Conservation (phyloP, 352 stramenopile genomes). For the Globisporangium megalacanthum region DNA sequence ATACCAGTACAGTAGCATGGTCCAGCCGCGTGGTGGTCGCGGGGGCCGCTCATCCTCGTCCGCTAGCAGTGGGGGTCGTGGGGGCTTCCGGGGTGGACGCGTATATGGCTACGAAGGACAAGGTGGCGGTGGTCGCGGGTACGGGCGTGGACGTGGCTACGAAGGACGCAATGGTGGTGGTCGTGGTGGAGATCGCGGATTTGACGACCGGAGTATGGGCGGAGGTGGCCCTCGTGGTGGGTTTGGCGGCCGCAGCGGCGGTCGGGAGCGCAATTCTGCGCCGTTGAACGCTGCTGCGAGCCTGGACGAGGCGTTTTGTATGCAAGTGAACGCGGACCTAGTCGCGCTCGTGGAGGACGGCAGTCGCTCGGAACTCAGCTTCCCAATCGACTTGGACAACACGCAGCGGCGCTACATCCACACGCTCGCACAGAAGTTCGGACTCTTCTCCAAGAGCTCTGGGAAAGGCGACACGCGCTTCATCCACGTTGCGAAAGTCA, state of each 20-base stretch:
- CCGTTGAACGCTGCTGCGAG: slow-evolving; percentile 23
- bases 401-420: slow-evolving; percentile 80
- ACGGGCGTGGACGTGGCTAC: slow-evolving; percentile 1
- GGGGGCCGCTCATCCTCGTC: not conserved
- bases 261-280: slow-evolving; percentile 3
- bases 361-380: slow-evolving; percentile 52
- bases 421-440: slow-evolving; percentile 72
- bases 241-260: slow-evolving; percentile 7
- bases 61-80: not conserved
- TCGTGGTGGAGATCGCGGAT: not conserved
- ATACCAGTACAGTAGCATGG: too few species aligned
- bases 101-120: not conserved
- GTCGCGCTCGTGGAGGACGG: slow-evolving; percentile 64
- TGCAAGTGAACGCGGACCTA: slow-evolving; percentile 53
- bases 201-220: not conserved
- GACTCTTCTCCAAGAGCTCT: slow-evolving; percentile 79
- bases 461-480: slow-evolving; percentile 60
- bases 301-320: slow-evolving; percentile 66
- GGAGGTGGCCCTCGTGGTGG: too few species aligned
- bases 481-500: slow-evolving; percentile 76
- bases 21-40: not conserved
- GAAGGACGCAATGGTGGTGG: slow-evolving; percentile 3
- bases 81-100: not conserved
- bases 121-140: not conserved
- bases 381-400: slow-evolving; percentile 61